A percentile compares a stretch with the other conserved stretches of the same genome.
Conservation (phyloP, 441 rosid genomes). For the Gossypium laxum region DNA sequence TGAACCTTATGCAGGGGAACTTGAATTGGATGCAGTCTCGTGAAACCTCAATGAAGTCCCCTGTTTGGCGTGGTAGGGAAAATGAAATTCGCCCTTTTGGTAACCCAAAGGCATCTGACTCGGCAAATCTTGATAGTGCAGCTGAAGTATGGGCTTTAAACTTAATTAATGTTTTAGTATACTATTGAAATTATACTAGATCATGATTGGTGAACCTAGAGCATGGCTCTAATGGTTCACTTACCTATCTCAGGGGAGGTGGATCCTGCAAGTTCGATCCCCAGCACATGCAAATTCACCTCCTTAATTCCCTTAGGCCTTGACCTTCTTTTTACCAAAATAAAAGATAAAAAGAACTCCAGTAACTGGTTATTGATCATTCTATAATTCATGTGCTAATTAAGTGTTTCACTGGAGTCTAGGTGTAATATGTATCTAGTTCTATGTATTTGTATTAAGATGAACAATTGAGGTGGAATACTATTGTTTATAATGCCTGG, state of each 20-base stretch:
- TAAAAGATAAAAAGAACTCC: too few species aligned
- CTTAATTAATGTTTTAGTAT: slow-evolving; percentile 9
- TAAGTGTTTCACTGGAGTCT: neutral
- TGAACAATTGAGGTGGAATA: slow-evolving; percentile 2
- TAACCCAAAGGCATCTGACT: slow-evolving; percentile 88
- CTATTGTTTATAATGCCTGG: neutral
- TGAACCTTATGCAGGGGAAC: slow-evolving; percentile 57
- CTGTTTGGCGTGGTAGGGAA: slow-evolving; percentile 94
- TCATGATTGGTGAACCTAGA: neutral
- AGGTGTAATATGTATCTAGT: neutral
- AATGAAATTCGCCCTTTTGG: slow-evolving; percentile 94
- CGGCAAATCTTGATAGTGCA: slow-evolving; percentile 92
- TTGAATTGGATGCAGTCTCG: slow-evolving; percentile 99
- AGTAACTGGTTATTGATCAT: neutral
- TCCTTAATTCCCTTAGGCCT: neutral
- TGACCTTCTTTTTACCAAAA: neutral
- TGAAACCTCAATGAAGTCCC: slow-evolving; percentile 78
- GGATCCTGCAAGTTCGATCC: neutral
- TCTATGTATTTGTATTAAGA: neutral
- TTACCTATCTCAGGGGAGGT: neutral
- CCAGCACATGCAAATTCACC: neutral
- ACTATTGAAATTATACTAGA: neutral
- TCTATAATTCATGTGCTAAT: neutral
- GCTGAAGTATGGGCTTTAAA: slow-evolving; percentile 65
- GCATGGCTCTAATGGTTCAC: neutral